These are phyloP conservation scores for Cubamyces sp. DNA, from an alignment of 768 basidiomycete species.

Conservation along the genomic window DNA sequence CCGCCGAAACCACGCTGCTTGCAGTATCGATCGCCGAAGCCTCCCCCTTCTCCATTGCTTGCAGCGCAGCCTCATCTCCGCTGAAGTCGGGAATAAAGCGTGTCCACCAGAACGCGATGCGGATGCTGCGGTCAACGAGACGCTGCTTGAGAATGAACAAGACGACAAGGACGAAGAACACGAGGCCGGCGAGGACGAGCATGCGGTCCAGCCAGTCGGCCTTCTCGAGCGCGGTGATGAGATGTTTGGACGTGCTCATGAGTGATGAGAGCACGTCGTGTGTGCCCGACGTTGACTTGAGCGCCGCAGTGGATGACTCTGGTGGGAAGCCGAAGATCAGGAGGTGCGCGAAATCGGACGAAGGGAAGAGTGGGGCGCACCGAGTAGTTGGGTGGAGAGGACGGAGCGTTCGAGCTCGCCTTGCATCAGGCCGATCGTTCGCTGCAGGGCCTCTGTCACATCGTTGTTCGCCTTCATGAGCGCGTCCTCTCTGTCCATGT, in stretches of 20 bases:
- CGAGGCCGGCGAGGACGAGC: slow-evolving; percentile 76
- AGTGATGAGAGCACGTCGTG: slow-evolving; percentile 77
- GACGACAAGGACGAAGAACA: slow-evolving; percentile 84
- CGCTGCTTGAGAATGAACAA: slow-evolving; percentile 89
- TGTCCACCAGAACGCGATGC: slow-evolving; percentile 89
- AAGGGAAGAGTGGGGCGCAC: slow-evolving; percentile 40
- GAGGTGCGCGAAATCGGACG: no score
- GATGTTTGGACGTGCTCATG: slow-evolving; percentile 78
- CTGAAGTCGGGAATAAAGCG: slow-evolving; percentile 64
- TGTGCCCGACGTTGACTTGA: slow-evolving; percentile 71
- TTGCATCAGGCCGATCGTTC: slow-evolving; percentile 88
- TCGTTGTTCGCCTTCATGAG: slow-evolving; percentile 89
- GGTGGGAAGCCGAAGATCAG: background rate
- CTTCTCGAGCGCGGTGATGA: slow-evolving; percentile 87
- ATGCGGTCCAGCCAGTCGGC: slow-evolving; percentile 93
- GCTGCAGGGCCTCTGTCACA: slow-evolving; percentile 85
- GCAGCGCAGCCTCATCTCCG: slow-evolving; percentile 37
- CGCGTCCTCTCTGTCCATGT: slow-evolving; percentile 64
- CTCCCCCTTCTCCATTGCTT: slow-evolving; percentile 42
- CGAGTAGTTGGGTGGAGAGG: slow-evolving; percentile 82
- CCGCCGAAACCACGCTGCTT: slow-evolving; percentile 8
- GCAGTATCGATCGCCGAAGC: background rate
- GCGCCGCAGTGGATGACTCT: slow-evolving; percentile 81
- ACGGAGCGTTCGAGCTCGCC: slow-evolving; percentile 90
- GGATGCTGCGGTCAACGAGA: slow-evolving; percentile 75